phyloP scores from a whole-genome alignment of 2,329 filamentous ascomycete species.

The Trichoderma arundinaceum region DNA sequence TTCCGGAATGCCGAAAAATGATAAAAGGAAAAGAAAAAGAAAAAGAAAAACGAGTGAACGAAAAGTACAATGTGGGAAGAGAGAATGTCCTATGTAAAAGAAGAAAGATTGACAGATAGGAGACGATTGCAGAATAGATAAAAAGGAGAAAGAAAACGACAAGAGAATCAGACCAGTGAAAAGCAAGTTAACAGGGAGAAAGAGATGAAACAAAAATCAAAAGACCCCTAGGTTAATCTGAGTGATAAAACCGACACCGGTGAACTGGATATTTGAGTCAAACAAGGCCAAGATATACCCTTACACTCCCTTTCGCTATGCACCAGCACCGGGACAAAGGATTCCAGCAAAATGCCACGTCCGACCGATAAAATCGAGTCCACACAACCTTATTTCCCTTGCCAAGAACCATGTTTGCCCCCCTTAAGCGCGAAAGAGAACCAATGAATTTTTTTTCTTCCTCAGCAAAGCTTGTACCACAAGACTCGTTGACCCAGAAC shows the following conservation, averaged over 20 bases:
- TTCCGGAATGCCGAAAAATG: slow-evolving; percentile 7
- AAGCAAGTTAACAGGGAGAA: slow-evolving; percentile 33
- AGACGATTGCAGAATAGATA: not conserved
- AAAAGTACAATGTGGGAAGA: slow-evolving; percentile 26
- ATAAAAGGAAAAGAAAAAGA: slow-evolving; percentile 16
- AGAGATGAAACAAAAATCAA: slow-evolving; percentile 32
- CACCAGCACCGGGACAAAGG: slow-evolving; percentile 48
- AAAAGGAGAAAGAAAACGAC: slow-evolving; percentile 35
- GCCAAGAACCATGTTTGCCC: slow-evolving; percentile 33
- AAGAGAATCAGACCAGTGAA: slow-evolving; percentile 34
- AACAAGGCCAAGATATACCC: slow-evolving; percentile 49
- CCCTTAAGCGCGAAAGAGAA: slow-evolving; percentile 32
- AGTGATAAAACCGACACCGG: slow-evolving; percentile 36
- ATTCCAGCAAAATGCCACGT: slow-evolving; percentile 51
- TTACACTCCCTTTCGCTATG: slow-evolving; percentile 54
- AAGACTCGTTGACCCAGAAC: slow-evolving; percentile 45
- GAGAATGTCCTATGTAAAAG: slow-evolving; percentile 25
- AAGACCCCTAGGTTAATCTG: slow-evolving; percentile 26
- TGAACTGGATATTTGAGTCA: slow-evolving; percentile 44
- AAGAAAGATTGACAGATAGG: slow-evolving; percentile 5
- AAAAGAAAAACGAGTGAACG: slow-evolving; percentile 16
- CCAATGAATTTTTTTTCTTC: slow-evolving; percentile 32
- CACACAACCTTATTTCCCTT: slow-evolving; percentile 32
- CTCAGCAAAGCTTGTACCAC: slow-evolving; percentile 43
- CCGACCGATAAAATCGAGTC: slow-evolving; percentile 35